Evolutionary conservation across 306 rosid genomes (phyloP).

Genomic region (Malus asiatica): DNA sequence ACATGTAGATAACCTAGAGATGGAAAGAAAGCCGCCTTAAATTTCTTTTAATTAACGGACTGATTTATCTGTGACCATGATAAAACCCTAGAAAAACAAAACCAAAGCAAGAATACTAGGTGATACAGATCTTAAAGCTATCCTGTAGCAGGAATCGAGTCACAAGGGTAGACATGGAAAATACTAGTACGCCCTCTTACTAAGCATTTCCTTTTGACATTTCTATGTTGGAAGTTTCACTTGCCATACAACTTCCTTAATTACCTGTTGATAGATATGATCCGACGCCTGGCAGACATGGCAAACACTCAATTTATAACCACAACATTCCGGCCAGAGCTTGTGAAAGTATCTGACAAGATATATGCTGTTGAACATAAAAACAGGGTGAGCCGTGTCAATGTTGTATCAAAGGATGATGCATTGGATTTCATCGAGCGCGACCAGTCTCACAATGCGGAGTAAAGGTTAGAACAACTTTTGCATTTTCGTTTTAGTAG

Average conservation of each 20-base stretch:
- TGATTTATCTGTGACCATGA: neutral
- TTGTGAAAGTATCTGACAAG: conserved; percentile 90
- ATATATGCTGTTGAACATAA: conserved; percentile 83
- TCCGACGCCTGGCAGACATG: conserved; percentile 80
- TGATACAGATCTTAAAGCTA: neutral
- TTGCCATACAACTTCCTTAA: conserved; percentile 37
- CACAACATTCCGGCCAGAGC: conserved; percentile 89
- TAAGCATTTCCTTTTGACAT: neutral
- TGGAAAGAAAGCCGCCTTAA: neutral
- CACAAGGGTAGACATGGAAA: neutral
- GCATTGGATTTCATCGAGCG: conserved; percentile 85
- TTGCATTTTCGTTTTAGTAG: neutral
- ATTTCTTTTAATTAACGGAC: neutral
- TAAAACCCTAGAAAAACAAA: neutral
- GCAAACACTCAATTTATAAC: conserved; percentile 89
- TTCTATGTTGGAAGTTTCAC: conserved; percentile 4
- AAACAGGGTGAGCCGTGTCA: conserved; percentile 89
- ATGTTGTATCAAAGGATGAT: conserved; percentile 57
- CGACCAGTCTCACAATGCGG: conserved; percentile 83
- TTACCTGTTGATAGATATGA: conserved; percentile 61
- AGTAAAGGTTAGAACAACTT: conserved; percentile 37
- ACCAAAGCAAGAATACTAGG: neutral
- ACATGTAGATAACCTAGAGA: neutral
- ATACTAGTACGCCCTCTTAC: neutral
- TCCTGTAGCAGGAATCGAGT: neutral